Percentiles rank a stretch among this genome's conserved stretches.
Conservation (phyloP, 2,329 filamentous ascomycete genomes). For the Hymenoscyphus infarciens region DNA sequence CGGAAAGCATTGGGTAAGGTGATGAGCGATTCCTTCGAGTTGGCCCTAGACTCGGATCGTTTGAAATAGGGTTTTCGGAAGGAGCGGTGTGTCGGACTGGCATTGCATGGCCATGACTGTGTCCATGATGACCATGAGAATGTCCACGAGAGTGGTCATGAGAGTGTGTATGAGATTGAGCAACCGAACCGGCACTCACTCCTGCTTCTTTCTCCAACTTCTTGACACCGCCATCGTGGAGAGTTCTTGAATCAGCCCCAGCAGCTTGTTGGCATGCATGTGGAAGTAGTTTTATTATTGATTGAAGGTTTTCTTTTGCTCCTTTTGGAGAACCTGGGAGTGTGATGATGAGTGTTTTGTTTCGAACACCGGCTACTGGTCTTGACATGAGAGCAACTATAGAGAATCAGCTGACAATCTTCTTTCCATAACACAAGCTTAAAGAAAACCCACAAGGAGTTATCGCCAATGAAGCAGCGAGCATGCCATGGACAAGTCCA, state of each 20-base stretch:
- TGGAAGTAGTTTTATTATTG: conserved; percentile 83
- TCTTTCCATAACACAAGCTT: background rate
- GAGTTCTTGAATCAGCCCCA: conserved; percentile 72
- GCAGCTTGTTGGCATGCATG: conserved; percentile 91
- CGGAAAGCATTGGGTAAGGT: conserved; percentile 87
- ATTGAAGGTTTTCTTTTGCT: conserved; percentile 86
- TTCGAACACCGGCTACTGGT: conserved; percentile 82
- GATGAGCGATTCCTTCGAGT: conserved; percentile 75
- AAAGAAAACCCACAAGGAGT: conserved; percentile 75
- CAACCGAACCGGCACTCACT: conserved; percentile 36
- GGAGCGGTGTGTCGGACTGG: conserved; percentile 71
- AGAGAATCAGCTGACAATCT: conserved; percentile 24
- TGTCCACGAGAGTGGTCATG: conserved; percentile 45
- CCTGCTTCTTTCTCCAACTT: conserved; percentile 83
- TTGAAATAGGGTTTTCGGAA: conserved; percentile 53
- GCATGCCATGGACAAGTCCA: conserved; percentile 92
- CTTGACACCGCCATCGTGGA: conserved; percentile 79
- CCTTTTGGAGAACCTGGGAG: conserved; percentile 94
- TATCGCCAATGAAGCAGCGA: conserved; percentile 75
- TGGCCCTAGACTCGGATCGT: conserved; percentile 58
- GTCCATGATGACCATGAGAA: conserved; percentile 51
- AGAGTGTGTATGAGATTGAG: conserved; percentile 46
- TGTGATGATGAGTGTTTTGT: conserved; percentile 79
- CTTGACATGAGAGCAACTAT: conserved; percentile 94
- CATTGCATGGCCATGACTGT: conserved; percentile 59